Evolutionary conservation across 805 yeast species (phyloP).

Genomic region (Saturnispora saitoi): DNA sequence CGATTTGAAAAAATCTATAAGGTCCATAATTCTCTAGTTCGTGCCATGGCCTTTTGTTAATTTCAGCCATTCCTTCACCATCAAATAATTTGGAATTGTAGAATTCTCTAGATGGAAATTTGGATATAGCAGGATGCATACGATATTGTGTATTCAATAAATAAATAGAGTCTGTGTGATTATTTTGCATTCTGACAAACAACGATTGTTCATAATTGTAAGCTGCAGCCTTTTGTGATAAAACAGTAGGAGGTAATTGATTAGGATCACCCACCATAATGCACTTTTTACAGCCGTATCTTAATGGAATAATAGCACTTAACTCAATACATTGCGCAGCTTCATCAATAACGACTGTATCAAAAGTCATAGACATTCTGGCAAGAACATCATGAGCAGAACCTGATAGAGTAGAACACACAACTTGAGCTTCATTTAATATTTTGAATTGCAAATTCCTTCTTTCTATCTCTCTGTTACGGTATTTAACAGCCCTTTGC

Average conservation of each 20-base stretch:
- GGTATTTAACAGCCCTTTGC: constrained; percentile 50
- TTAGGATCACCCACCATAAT: constrained; percentile 99
- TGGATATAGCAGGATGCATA: constrained; percentile 91
- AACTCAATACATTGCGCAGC: constrained; percentile 96
- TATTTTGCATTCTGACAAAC: constrained; percentile 85
- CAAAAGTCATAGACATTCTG: constrained; percentile 66
- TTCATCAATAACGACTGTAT: constrained; percentile 89
- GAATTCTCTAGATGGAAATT: constrained; percentile 79
- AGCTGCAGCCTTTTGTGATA: constrained; percentile 79
- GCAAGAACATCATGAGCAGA: constrained; percentile 85
- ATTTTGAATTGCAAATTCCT: constrained; percentile 67
- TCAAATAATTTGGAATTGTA: constrained; percentile 65
- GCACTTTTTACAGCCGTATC: constrained; percentile 85
- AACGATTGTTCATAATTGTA: constrained; percentile 81
- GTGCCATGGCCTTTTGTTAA: constrained; percentile 75
- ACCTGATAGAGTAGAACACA: constrained; percentile 89
- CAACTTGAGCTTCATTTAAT: constrained; percentile 67
- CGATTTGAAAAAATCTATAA: constrained; percentile 66
- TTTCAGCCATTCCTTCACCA: constrained; percentile 61
- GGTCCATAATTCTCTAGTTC: constrained; percentile 48
- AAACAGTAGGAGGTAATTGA: constrained; percentile 93
- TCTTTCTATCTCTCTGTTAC: constrained; percentile 72
- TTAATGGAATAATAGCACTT: constrained; percentile 81
- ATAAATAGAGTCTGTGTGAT: constrained; percentile 51
- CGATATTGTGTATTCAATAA: constrained; percentile 88